Conservation (phyloP, 2,329 filamentous ascomycete genomes). For the Fusarium sp. region DNA sequence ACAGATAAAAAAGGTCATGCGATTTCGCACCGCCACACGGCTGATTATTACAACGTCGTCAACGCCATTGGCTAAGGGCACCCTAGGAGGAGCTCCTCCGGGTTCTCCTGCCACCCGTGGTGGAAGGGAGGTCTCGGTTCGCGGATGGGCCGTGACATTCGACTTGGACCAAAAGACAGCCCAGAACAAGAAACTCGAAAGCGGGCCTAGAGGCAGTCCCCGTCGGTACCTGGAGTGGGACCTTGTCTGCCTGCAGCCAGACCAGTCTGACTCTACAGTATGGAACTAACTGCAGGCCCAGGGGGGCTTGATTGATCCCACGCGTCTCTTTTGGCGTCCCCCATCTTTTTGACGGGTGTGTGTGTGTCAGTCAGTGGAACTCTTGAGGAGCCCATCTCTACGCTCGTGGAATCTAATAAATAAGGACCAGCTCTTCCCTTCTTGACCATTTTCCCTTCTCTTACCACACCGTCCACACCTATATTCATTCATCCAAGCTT, state of each 20-base stretch:
- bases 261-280: too few species aligned
- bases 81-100: slow-evolving; percentile 22
- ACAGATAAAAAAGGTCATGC: slow-evolving; percentile 37
- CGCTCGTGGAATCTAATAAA: slow-evolving; percentile 11
- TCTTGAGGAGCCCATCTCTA: neutral
- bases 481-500: neutral
- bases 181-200: neutral
- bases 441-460: neutral
- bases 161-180: slow-evolving; percentile 26
- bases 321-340: neutral
- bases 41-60: slow-evolving; percentile 43
- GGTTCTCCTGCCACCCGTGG: slow-evolving; percentile 36
- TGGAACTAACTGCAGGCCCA: neutral
- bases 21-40: slow-evolving; percentile 47
- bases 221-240: too few species aligned
- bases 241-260: too few species aligned
- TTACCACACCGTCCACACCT: neutral
- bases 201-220: neutral
- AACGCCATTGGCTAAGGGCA: slow-evolving; percentile 27
- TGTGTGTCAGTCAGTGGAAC: neutral
- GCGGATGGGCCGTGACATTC: slow-evolving; percentile 32
- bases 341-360: neutral
- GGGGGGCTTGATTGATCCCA: neutral
- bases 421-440: slow-evolving; percentile 1
- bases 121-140: slow-evolving; percentile 11